Percentiles rank a stretch among this genome's conserved stretches.
Conservation (phyloP, 2,329 filamentous ascomycete genomes). For the Verticillium nubilum region DNA sequence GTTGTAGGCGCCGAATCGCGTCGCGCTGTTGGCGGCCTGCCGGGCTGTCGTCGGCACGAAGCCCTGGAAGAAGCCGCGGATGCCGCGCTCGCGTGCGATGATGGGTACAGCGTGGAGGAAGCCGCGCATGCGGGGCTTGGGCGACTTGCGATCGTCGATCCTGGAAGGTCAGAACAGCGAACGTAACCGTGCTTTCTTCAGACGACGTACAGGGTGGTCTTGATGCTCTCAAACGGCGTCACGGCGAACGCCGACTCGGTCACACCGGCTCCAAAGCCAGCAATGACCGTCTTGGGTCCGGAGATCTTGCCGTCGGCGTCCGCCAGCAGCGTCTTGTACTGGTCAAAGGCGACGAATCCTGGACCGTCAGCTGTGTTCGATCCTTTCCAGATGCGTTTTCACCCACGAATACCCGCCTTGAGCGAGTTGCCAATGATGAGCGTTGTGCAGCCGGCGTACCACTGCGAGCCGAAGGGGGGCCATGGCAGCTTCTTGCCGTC, state of each 20-base stretch:
- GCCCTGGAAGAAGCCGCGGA: conserved; percentile 93
- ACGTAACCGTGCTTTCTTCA: no score
- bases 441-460: conserved; percentile 98
- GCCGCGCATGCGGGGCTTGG: conserved; percentile 80
- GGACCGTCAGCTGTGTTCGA: background rate
- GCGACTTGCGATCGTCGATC: conserved; percentile 89
- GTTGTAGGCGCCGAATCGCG: conserved; percentile 86
- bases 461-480: conserved; percentile 88
- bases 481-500: conserved; percentile 85
- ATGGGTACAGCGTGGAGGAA: conserved; percentile 87
- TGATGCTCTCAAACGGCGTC: conserved; percentile 96
- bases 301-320: conserved; percentile 85
- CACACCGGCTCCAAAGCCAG: conserved; percentile 89
- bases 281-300: conserved; percentile 84
- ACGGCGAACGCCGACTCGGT: conserved; percentile 92
- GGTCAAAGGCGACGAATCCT: conserved; percentile 94
- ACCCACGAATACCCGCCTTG: conserved; percentile 89
- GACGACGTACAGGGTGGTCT: conserved; percentile 72
- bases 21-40: conserved; percentile 91
- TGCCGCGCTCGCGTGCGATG: conserved; percentile 80
- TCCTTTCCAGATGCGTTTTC: background rate
- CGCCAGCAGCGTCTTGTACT: conserved; percentile 78
- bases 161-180: conserved; percentile 32
- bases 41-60: conserved; percentile 92
- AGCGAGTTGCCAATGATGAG: conserved; percentile 94